Conservation (phyloP, 495 filamentous ascomycete genomes). For the Neurospora tetraspora region DNA sequence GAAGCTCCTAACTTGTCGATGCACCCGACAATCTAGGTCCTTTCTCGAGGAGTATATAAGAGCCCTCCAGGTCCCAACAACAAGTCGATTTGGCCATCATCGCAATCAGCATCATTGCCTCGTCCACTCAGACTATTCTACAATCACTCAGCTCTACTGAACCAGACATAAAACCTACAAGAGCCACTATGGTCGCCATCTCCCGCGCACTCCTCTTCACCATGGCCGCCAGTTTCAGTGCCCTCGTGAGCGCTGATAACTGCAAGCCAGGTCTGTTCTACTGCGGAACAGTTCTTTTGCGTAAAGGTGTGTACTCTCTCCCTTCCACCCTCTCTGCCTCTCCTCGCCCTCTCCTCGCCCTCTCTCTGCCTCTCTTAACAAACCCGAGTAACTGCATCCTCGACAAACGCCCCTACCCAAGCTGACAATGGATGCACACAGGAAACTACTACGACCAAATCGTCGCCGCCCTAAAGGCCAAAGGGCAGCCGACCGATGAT, state of each 20-base stretch:
- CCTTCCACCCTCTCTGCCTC: no score
- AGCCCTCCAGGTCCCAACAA: fast-evolving
- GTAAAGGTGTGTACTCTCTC: background rate
- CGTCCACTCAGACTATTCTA: background rate
- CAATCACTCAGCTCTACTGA: background rate
- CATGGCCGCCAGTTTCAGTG: background rate
- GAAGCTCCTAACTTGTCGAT: background rate
- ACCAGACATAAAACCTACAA: background rate
- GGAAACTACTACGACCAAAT: background rate
- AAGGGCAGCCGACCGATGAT: background rate
- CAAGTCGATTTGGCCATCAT: background rate
- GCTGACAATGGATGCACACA: no score
- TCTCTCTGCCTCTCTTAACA: no score
- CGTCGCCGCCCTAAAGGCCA: background rate
- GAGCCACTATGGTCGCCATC: background rate
- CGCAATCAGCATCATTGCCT: background rate
- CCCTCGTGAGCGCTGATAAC: background rate
- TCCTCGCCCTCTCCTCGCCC: no score
- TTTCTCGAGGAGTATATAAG: background rate
- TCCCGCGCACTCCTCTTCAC: background rate
- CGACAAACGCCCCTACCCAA: no score
- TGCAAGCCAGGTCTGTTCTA: background rate
- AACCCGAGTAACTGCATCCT: no score
- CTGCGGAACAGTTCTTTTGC: background rate
- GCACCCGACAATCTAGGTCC: background rate